phyloP scores from a whole-genome alignment of 73 alveolate genomes.

The Stentor coeruleus region DNA sequence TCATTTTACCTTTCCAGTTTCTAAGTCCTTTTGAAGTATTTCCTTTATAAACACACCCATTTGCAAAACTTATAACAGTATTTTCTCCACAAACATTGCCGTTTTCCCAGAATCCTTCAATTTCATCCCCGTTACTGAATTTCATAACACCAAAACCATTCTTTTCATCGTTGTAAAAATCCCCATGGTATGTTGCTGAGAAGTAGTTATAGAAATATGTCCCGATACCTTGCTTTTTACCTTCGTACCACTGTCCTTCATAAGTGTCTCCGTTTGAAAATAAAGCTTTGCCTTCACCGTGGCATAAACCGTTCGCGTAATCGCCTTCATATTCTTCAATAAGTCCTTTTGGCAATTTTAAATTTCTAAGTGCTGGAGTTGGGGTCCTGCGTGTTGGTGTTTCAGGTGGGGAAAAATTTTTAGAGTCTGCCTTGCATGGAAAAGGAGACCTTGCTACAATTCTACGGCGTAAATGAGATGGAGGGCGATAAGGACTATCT shows the following conservation, averaged over 20 bases:
- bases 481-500: not conserved
- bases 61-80: not conserved
- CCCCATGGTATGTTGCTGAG: not conserved
- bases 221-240: slow-evolving; percentile 5
- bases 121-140: not conserved
- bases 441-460: not conserved
- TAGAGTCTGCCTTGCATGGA: not conserved
- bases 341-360: not conserved
- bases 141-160: slow-evolving; percentile 8
- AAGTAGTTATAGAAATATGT: not conserved
- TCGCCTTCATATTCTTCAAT: slow-evolving; percentile 15
- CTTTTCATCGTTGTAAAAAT: not conserved
- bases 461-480: not conserved
- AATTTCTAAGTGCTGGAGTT: not conserved
- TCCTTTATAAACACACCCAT: slow-evolving; percentile 87
- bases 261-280: not conserved
- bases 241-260: slow-evolving; percentile 4
- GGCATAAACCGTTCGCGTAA: not conserved
- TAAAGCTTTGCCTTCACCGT: not conserved
- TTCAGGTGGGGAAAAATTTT: not conserved
- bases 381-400: not conserved
- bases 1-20: slow-evolving; percentile 76
- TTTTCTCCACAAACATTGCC: not conserved
- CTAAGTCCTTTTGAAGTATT: slow-evolving; percentile 64
- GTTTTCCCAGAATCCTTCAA: slow-evolving; percentile 6